phyloP scores from a whole-genome alignment of 768 basidiomycete species.

The Leccinum sublutescens region DNA sequence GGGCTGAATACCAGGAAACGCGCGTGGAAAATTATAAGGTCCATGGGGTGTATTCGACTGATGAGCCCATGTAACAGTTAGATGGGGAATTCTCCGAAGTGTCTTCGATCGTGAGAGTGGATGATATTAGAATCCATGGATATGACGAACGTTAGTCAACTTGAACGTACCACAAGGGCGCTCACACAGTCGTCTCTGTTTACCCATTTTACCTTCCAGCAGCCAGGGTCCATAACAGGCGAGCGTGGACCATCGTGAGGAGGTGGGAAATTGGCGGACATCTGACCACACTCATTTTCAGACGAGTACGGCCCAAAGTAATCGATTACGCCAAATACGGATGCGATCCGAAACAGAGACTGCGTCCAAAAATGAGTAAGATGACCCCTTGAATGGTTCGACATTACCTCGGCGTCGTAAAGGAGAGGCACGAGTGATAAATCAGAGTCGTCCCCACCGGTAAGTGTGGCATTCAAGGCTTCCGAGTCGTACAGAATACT shows the following conservation, averaged over 20 bases:
- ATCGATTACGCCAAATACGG: slow-evolving; percentile 67
- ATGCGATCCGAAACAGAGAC: slow-evolving; percentile 51
- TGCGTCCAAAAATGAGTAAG: slow-evolving; percentile 24
- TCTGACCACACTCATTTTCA: slow-evolving; percentile 20
- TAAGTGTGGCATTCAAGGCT: slow-evolving; percentile 34
- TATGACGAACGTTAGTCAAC: background rate
- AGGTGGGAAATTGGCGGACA: slow-evolving; percentile 31
- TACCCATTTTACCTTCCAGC: slow-evolving; percentile 80
- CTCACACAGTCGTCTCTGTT: slow-evolving; percentile 73
- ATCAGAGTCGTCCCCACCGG: slow-evolving; percentile 16
- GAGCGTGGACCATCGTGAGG: slow-evolving; percentile 61
- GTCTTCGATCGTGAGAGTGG: slow-evolving; percentile 42
- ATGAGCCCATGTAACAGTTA: slow-evolving; percentile 81
- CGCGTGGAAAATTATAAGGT: slow-evolving; percentile 11
- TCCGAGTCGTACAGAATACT: slow-evolving; percentile 55
- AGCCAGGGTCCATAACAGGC: slow-evolving; percentile 52
- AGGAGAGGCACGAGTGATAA: slow-evolving; percentile 56
- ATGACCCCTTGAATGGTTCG: background rate
- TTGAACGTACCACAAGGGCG: slow-evolving; percentile 59
- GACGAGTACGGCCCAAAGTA: slow-evolving; percentile 40
- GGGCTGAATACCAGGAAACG: slow-evolving; percentile 3
- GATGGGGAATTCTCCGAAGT: slow-evolving; percentile 64
- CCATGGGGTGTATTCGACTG: slow-evolving; percentile 38
- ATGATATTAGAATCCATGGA: slow-evolving; percentile 2
- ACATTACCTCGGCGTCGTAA: slow-evolving; percentile 57